Evolutionary conservation across 306 rosid species (phyloP).

Genomic region (Abrus precatorius): DNA sequence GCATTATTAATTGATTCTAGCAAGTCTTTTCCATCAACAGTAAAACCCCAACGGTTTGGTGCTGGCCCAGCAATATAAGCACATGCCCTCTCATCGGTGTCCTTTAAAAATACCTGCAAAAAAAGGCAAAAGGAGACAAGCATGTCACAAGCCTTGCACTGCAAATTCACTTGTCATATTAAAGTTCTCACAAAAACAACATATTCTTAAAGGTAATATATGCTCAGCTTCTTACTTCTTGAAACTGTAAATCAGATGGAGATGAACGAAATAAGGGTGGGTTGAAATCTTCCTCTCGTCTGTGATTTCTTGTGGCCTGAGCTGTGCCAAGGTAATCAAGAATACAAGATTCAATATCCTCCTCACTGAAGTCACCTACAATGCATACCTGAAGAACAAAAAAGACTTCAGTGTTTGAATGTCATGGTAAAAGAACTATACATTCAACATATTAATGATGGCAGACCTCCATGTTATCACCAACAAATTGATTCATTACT

Average conservation of each 20-base stretch:
- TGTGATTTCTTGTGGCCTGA: conserved; percentile 56
- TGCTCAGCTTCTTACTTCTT: conserved; percentile 77
- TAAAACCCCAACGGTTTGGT: conserved; percentile 98
- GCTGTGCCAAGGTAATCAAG: conserved; percentile 98
- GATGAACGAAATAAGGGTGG: conserved; percentile 81
- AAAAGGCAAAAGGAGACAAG: conserved; percentile 32
- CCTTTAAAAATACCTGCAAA: conserved; percentile 88
- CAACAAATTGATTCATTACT: conserved; percentile 93
- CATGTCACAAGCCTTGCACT: conserved; percentile 39
- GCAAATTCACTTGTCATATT: not conserved
- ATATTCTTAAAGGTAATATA: conserved; percentile 25
- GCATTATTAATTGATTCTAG: conserved; percentile 62
- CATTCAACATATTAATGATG: conserved; percentile 29
- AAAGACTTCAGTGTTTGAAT: conserved; percentile 41
- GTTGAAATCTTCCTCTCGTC: conserved; percentile 50
- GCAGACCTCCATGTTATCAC: conserved; percentile 96
- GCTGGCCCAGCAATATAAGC: conserved; percentile 99
- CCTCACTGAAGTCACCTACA: conserved; percentile 92
- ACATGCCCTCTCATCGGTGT: conserved; percentile 98
- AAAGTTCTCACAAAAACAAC: conserved; percentile 12
- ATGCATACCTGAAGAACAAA: conserved; percentile 74
- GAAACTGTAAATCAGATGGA: conserved; percentile 81
- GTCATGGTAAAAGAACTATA: conserved; percentile 31
- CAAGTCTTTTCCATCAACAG: conserved; percentile 80
- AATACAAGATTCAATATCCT: conserved; percentile 90